Base-by-base conservation (phyloP, 2,329 filamentous ascomycete genomes). In the Diaporthe amygdali region DNA sequence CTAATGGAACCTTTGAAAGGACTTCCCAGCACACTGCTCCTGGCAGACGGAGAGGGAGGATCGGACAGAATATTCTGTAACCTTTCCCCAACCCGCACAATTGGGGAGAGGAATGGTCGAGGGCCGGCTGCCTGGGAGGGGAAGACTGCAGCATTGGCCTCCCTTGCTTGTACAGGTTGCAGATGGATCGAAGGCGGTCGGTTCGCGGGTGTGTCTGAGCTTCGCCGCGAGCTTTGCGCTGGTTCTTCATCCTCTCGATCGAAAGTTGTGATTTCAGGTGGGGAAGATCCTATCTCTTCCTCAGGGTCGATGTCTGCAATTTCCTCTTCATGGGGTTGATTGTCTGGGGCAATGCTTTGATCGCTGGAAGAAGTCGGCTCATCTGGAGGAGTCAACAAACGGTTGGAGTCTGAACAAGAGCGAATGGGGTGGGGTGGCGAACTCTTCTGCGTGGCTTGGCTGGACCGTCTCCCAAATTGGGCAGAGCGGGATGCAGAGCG, bases 11-110 rank as follows among this genome's bases (percentile, higher is more conserved):
- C 78, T 66, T 85, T 83, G 74, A 91, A 91, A 0, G 89, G 89
- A 69, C 89, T 90, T 17, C 88, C 84, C 2, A 90, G 79, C 14
- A 85, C 84, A 41, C 83, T 82, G 52, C 87, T 86, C n/a, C 82
- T 82, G 8, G 79, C 82, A 64, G 86, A 85, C 1, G 89, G 88
- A 0, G 89, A 90, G 0, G 88, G 87, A 9, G 87, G 86, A 73
- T 90, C 88, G 0, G 88, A 89, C 14, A 89, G 88, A 46, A 90
- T 86, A 71, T 84, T 88, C 75, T 90, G 88, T 17, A 91, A 78
- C 37, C 85, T 87, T 59, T 87, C 82, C 3, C 88, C 88, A 32
- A 84, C 88, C 55, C 88, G 83, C n/a, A 90, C 85, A 44, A 90
- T 90, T 2, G 89, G 88, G 6, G 88, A 90, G 0, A 91, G 80